Evolutionary conservation across 2,329 filamentous ascomycete genomes (phyloP), one percentile per base, ranked within the genome.

Genomic region (Colletotrichum simmondsii): DNA sequence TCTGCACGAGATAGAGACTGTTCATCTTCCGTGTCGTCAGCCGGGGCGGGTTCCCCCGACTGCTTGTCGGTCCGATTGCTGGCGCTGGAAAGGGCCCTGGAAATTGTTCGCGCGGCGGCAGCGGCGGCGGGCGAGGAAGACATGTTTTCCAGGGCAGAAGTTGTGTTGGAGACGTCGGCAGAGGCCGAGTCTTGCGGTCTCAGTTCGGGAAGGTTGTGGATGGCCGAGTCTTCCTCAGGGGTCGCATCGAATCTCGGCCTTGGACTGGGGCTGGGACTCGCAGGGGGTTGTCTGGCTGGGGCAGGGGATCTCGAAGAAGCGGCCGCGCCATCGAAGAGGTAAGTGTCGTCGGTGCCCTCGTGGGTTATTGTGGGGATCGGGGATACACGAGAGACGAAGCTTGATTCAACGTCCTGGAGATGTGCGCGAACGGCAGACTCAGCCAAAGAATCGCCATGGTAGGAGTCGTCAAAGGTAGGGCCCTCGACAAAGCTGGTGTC

Each of bases 371-470:
- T 83, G 46, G 85, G 85, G 59, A 91, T 85, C 14, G 90, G 90
- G 8, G 90, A 92, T 6, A 89, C 79, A 6, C 87, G 85, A 2
- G 89, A 87, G 67, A 91, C 79, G 77, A 92, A 92, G 81, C 91
- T 92, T 42, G 91, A 92, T 78, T 93, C 91, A 74, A 92, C 86
- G 77, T 92, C 91, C 76, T 88, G 86, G 24, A 92, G 80, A 77
- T 92, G 90, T 68, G 87, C 86, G 74, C 86, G 84, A 24, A 91
- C 85, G 56, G 85, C 85, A 59, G 87, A 85, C 75, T 90, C 88
- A 56, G 86, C 86, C 54, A 89, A 79, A 4, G 87, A 88, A 67
- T 90, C 87, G 66, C 86, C 82, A 60, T 83, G 83, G 16, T 75
- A 74, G 32, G 79, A 83, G 26, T 79, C 75, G 62, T 85, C 82